Evolutionary conservation across 108 stramenopile species (phyloP), one percentile per base, ranked within the genome.

Genomic region (Discostella pseudostelligera): DNA sequence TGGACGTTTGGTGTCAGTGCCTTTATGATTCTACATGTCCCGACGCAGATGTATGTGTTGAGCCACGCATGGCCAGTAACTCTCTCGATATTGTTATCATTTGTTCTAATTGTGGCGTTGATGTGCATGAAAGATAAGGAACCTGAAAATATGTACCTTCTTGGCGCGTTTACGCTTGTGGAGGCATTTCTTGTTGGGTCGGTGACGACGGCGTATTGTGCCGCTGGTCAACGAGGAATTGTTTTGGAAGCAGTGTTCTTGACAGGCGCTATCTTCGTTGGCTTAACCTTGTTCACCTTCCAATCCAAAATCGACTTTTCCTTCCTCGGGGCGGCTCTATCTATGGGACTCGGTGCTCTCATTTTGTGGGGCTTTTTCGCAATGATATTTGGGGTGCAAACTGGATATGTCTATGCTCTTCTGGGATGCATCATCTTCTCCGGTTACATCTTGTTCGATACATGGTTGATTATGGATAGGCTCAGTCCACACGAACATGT

Each of bases 321-420:
- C 16, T 81, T 81, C 43, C 58, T 81, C 11, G 80, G 76, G 0
- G 80, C 80, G 24, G 65, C 55, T n/a, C 65, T 81, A 11, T 76
- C 70, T 8, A 76, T 76, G 69, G 70, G 65, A 0, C 65, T 81
- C 1, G 64, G 70, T 40, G 71, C 76, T 37, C 48, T 81, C 36
- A 72, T 81, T 35, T 37, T 81, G 17, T 81, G 80, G 80, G 80
- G 80, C 10, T 58, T 81, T n/a, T 59, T 81, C 59, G 70, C 70
- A 9, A 72, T 77, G 60, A 53, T 81, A 20, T 72, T 81, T 55
- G 76, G 76, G 21, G 47, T 48, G 9, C 70, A 54, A 7, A 76
- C 80, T 28, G 80, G 76, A 8, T 76, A 76, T 37, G 35, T 72
- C 36, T 81, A 81, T 64, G 67, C 76, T 24, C 70, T 81, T 25